Evolutionary conservation across 345 rosid genomes (phyloP).

Genomic region (Pistacia atlantica): DNA sequence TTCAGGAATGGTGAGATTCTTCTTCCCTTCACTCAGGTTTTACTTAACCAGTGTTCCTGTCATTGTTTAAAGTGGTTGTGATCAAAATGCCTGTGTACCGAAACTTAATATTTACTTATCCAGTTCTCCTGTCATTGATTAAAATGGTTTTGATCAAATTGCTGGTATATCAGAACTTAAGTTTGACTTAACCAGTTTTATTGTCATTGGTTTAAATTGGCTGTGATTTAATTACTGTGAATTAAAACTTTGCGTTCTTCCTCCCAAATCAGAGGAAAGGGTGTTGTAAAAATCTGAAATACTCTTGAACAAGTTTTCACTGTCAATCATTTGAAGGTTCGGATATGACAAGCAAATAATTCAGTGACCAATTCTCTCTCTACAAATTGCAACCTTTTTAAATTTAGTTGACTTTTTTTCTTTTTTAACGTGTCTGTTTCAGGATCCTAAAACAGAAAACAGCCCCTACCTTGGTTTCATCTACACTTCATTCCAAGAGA

Average conservation of each 20-base stretch:
- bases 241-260: too few relatives aligned
- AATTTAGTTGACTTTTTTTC: too few relatives aligned
- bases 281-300: too few relatives aligned
- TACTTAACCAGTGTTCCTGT: not conserved
- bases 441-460: conserved; percentile 80
- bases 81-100: not conserved
- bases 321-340: not conserved
- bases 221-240: too few relatives aligned
- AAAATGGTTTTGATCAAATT: too few relatives aligned
- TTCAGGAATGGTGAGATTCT: conserved; percentile 63
- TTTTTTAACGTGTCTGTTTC: conserved; percentile 1
- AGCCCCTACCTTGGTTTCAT: conserved; percentile 75
- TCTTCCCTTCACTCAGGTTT: not conserved
- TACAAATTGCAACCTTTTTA: not conserved
- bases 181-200: too few relatives aligned
- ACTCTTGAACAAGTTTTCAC: not conserved
- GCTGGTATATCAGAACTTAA: too few relatives aligned
- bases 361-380: not conserved
- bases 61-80: too few relatives aligned
- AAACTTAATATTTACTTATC: not conserved
- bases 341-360: not conserved
- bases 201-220: too few relatives aligned
- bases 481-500: conserved; percentile 80
- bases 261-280: not conserved
- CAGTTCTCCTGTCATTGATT: too few relatives aligned